Evolutionary conservation across 2,329 filamentous ascomycete species (phyloP).

Genomic region (Alternaria panax): DNA sequence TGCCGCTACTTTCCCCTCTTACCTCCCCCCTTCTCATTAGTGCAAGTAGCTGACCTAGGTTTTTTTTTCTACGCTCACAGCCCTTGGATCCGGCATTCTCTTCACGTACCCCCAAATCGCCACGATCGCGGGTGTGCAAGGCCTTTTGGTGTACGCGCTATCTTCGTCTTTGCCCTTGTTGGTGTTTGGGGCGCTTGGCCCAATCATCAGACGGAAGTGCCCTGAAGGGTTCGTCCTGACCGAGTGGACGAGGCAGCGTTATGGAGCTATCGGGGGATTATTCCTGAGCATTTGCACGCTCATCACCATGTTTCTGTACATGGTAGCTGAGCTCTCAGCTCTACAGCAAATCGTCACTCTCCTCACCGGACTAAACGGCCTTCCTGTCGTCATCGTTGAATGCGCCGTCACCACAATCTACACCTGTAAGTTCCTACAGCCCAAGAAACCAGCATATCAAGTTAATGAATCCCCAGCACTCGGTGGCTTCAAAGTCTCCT

Average conservation of each 20-base stretch:
- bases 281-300: slow-evolving; percentile 81
- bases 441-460: neutral
- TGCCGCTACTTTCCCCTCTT: slow-evolving; percentile 71
- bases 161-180: slow-evolving; percentile 75
- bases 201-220: slow-evolving; percentile 79
- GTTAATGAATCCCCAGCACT: slow-evolving; percentile 66
- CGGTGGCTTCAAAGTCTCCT: slow-evolving; percentile 83
- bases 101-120: slow-evolving; percentile 84
- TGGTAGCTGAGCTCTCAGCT: slow-evolving; percentile 83
- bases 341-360: slow-evolving; percentile 79
- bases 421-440: slow-evolving; percentile 65
- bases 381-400: slow-evolving; percentile 80
- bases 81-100: slow-evolving; percentile 81
- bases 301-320: slow-evolving; percentile 84
- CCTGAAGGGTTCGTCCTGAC: slow-evolving; percentile 86
- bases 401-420: slow-evolving; percentile 82
- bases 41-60: slow-evolving; percentile 44
- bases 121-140: slow-evolving; percentile 80
- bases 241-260: slow-evolving; percentile 82
- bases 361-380: slow-evolving; percentile 75
- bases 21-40: slow-evolving; percentile 43
- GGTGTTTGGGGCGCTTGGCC: slow-evolving; percentile 76
- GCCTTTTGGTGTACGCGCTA: slow-evolving; percentile 77
- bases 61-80: slow-evolving; percentile 56
- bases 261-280: slow-evolving; percentile 71